phyloP scores from a whole-genome alignment of 2,329 filamentous ascomycete species.

The Penicillium sp. region DNA sequence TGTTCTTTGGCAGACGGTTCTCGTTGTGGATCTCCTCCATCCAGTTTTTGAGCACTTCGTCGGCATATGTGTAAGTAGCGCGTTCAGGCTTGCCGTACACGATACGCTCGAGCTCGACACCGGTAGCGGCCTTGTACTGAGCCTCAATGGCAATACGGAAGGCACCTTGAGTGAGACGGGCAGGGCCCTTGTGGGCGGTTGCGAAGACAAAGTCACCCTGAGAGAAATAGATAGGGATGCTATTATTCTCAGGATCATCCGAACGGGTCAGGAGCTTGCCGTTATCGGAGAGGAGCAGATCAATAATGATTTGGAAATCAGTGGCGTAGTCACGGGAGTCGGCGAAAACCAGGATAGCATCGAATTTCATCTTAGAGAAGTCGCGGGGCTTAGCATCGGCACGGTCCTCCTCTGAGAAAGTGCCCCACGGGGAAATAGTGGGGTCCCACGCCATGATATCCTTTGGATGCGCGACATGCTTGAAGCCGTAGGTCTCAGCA shows the following conservation, averaged over 20 bases:
- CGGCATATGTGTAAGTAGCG: constrained; percentile 76
- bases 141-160: constrained; percentile 73
- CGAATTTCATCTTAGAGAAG: constrained; percentile 69
- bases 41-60: constrained; percentile 69
- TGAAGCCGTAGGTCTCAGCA: constrained; percentile 71
- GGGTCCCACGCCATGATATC: constrained; percentile 70
- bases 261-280: constrained; percentile 64
- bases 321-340: constrained; percentile 72
- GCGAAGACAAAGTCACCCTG: constrained; percentile 65
- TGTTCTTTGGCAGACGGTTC: constrained; percentile 64
- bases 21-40: constrained; percentile 75
- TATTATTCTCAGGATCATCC: constrained; percentile 62
- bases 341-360: constrained; percentile 72
- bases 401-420: constrained; percentile 67
- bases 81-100: constrained; percentile 73
- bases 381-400: constrained; percentile 67
- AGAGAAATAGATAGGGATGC: constrained; percentile 73
- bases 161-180: constrained; percentile 70
- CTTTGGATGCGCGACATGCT: constrained; percentile 70
- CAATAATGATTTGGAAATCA: constrained; percentile 74
- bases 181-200: constrained; percentile 60
- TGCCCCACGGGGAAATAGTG: constrained; percentile 66
- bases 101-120: constrained; percentile 69
- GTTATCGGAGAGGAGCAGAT: constrained; percentile 66
- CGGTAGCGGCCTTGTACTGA: constrained; percentile 63